phyloP scores from a whole-genome alignment of 225 moss, liverwort and hornwort genomes.

The Bryoerythrophyllum caledonicum region DNA sequence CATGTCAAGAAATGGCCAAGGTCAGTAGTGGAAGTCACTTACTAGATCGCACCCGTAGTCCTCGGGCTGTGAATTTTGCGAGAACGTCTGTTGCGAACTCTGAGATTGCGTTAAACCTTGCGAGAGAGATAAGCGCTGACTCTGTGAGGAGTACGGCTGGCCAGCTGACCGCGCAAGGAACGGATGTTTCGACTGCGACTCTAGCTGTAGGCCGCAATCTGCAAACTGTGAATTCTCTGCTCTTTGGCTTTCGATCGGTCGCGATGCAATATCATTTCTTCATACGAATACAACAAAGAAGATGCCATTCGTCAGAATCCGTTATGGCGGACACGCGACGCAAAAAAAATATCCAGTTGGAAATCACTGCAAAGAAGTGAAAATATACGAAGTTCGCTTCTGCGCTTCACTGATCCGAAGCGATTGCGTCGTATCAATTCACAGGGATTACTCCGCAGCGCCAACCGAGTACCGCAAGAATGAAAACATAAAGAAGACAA shows the following conservation, averaged over 20 bases:
- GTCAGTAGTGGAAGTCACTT: constrained; percentile 18
- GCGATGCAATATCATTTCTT: constrained; percentile 31
- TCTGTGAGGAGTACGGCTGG: constrained; percentile 39
- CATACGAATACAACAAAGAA: constrained; percentile 6
- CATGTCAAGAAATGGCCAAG: not conserved
- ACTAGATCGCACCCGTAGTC: constrained; percentile 48
- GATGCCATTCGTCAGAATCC: constrained; percentile 6
- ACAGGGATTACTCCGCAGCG: not conserved
- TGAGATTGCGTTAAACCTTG: constrained; percentile 54
- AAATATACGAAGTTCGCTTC: not conserved
- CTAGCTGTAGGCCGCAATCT: constrained; percentile 40
- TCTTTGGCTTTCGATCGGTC: constrained; percentile 30
- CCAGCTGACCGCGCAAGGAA: constrained; percentile 44
- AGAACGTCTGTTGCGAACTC: constrained; percentile 42
- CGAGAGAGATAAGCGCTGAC: constrained; percentile 49
- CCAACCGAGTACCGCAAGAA: not conserved
- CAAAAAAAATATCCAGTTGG: not conserved
- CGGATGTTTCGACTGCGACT: constrained; percentile 55
- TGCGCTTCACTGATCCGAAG: not conserved
- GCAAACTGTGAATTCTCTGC: constrained; percentile 23
- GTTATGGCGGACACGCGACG: not conserved
- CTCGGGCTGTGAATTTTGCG: constrained; percentile 55
- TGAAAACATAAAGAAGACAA: not conserved
- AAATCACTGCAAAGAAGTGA: not conserved
- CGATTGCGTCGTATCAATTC: not conserved